Evolutionary conservation across 2,329 filamentous ascomycete species (phyloP).

Genomic region (Cytospora mali): DNA sequence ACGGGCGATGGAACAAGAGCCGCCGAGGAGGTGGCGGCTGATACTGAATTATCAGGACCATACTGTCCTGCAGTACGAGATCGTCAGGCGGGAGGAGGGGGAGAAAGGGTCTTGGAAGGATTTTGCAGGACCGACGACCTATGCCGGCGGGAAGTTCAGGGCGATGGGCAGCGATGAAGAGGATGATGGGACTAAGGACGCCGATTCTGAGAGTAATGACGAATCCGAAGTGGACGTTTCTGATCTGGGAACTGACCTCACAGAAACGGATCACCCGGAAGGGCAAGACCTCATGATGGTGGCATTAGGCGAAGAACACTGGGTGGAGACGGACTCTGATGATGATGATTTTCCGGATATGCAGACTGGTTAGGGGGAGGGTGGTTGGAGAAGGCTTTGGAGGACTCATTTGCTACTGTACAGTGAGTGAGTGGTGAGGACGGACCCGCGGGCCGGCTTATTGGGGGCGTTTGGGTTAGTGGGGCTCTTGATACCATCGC

Average conservation of each 20-base stretch:
- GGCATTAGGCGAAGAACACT: not conserved
- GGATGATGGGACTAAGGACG: not conserved
- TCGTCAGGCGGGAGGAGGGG: constrained; percentile 38
- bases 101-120: constrained; percentile 29
- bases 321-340: not conserved
- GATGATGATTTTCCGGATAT: constrained; percentile 18
- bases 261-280: not conserved
- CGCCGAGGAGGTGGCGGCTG: constrained; percentile 61
- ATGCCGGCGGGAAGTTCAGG: not conserved
- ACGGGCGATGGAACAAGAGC: constrained; percentile 23
- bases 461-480: not conserved
- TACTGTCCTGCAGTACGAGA: constrained; percentile 69
- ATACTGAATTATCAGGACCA: constrained; percentile 74
- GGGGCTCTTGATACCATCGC: not conserved
- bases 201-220: constrained; percentile 2
- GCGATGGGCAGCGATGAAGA: not conserved
- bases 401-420: not conserved
- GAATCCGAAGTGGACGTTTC: not conserved
- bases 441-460: not conserved
- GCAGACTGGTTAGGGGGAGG: constrained; percentile 9
- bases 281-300: not conserved
- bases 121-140: constrained; percentile 4
- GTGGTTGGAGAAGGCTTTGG: too few relatives aligned
- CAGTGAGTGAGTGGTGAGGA: not conserved
- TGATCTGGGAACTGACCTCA: not conserved